Evolutionary conservation across 2,329 filamentous ascomycete species (phyloP).

Genomic region (Davidsoniella virescens): DNA sequence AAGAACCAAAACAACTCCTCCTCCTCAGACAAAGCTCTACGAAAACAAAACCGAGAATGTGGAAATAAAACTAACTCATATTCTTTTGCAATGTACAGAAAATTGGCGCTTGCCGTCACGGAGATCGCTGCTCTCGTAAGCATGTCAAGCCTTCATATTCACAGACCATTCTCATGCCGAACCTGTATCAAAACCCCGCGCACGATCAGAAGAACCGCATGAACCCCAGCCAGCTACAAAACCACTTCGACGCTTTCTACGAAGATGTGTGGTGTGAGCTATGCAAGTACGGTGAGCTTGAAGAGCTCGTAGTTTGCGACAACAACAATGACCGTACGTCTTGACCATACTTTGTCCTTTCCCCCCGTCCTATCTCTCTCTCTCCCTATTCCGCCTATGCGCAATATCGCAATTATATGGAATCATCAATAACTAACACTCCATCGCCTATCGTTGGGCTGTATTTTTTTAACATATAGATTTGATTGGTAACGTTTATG

Average conservation of each 20-base stretch:
- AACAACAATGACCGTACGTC: conserved; percentile 92
- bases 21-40: not conserved
- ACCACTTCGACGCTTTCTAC: conserved; percentile 99
- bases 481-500: conserved; percentile 97
- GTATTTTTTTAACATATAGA: conserved; percentile 32
- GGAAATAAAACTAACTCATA: conserved; percentile 5
- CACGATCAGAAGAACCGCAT: conserved; percentile 96
- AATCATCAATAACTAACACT: not conserved
- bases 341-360: conserved; percentile 13
- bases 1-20: not conserved
- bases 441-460: no score
- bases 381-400: not conserved
- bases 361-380: not conserved
- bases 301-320: conserved; percentile 96
- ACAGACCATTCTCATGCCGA: conserved; percentile 94
- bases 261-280: conserved; percentile 99
- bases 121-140: conserved; percentile 93
- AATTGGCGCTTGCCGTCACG: conserved; percentile 96
- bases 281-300: conserved; percentile 94
- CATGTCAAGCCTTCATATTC: conserved; percentile 98
- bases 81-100: conserved; percentile 45
- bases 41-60: no score
- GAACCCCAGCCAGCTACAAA: conserved; percentile 89
- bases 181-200: conserved; percentile 96
- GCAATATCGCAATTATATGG: not conserved